A percentile compares a stretch with the other conserved stretches of the same genome.
Evolutionary conservation across 352 stramenopile species (phyloP).

Genomic region (Phytopythium aichiense): DNA sequence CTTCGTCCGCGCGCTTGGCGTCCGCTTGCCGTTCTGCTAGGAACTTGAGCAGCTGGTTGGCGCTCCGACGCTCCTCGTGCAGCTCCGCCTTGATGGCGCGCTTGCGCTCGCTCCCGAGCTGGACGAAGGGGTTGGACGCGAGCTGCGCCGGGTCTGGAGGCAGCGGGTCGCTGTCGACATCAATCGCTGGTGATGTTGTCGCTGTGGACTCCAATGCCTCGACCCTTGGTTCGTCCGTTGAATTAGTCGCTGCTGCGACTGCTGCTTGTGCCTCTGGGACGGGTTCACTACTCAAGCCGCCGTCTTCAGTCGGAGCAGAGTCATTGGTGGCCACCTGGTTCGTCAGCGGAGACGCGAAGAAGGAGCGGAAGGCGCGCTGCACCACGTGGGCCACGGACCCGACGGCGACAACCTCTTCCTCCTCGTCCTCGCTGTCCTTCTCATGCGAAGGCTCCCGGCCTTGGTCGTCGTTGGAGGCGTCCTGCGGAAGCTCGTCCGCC

Average conservation of each 20-base stretch:
- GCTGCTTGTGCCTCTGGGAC: background rate
- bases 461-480: background rate
- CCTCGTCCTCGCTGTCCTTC: conserved; percentile 8
- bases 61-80: conserved; percentile 24
- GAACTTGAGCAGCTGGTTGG: conserved; percentile 35
- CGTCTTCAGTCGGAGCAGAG: background rate
- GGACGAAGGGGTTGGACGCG: conserved; percentile 27
- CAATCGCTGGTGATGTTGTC: background rate
- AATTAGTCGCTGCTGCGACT: background rate
- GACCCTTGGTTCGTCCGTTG: background rate
- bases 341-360: conserved; percentile 22
- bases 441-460: background rate
- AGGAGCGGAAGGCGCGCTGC: conserved; percentile 59
- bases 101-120: conserved; percentile 30
- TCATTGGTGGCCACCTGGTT: background rate
- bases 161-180: background rate
- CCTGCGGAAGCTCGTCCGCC: background rate
- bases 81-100: conserved; percentile 28
- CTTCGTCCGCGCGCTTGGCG: conserved; percentile 35
- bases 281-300: no score
- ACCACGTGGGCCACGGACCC: conserved; percentile 72
- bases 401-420: conserved; percentile 62
- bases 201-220: background rate
- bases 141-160: background rate
- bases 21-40: conserved; percentile 43